Percentiles rank a stretch among this genome's conserved stretches.
Evolutionary conservation across 2,329 filamentous ascomycete species (phyloP).

Genomic region (Aplosporella prunicola): DNA sequence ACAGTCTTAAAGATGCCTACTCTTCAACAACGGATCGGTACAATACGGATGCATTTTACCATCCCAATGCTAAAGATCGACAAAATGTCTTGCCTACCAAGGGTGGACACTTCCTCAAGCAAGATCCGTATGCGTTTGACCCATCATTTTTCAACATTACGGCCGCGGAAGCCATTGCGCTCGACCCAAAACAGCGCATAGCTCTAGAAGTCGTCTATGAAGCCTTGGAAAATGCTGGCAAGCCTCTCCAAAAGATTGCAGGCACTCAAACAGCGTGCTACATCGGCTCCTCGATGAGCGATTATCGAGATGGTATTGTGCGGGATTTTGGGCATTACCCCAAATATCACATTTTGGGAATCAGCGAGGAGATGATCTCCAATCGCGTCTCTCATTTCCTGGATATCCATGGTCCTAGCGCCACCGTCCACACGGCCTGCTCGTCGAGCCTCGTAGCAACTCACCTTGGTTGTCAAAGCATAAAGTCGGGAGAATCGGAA

Average conservation of each 20-base stretch:
- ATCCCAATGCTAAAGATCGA: constrained; percentile 19
- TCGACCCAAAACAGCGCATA: constrained; percentile 23
- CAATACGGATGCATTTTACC: constrained; percentile 27
- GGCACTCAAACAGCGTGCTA: constrained; percentile 18
- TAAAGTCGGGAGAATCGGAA: constrained; percentile 12
- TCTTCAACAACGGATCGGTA: no score
- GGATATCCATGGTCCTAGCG: constrained; percentile 6
- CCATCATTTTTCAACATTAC: constrained; percentile 23
- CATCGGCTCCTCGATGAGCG: constrained; percentile 16
- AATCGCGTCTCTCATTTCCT: constrained; percentile 10
- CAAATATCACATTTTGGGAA: no score
- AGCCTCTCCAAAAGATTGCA: constrained; percentile 18
- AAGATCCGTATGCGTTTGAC: constrained; percentile 17
- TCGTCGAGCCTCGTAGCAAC: constrained; percentile 6
- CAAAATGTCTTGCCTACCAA: not conserved
- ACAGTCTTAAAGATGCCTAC: no score
- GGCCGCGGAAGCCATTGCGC: constrained; percentile 14
- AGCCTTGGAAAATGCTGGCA: constrained; percentile 31
- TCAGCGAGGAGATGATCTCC: no score
- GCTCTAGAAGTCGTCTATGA: constrained; percentile 25
- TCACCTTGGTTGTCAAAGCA: constrained; percentile 17
- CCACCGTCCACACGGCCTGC: constrained; percentile 12
- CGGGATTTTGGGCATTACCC: no score
- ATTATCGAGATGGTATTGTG: constrained; percentile 8
- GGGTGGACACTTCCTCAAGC: constrained; percentile 8